Evolutionary conservation across 2,329 filamentous ascomycete species (phyloP), one percentile per base, ranked within the genome.

Genomic region (Pestalotiopsis sp.): DNA sequence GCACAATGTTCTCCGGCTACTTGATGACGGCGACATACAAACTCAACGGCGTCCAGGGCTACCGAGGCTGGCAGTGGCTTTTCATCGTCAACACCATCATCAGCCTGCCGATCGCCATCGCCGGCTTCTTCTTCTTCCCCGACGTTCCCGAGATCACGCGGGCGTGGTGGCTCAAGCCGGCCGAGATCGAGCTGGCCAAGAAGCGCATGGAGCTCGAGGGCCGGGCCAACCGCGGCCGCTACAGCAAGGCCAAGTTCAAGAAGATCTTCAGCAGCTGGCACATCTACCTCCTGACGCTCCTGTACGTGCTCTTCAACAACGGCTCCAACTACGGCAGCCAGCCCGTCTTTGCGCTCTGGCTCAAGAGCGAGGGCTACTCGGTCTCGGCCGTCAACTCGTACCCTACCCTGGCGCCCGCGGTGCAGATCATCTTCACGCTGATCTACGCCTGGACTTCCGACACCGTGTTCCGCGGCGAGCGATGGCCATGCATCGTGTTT

Each of bases 291-390:
- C 79, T 92, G 3, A 84, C 84, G 0, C 67, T 87, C 0, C 77
- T 91, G 1, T 92, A 92, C 74, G 83, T 91, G 74, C 84, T 87
- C 57, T 92, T 91, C 81, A 91, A 90, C 77, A 92, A 92, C 72
- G 88, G 85, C 2, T 81, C 79, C 2, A 79, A 81, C 2, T 76
- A 79, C 9, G 80, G 81, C 20, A 73, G 80, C 13, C 86, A 88
- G 74, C 89, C 90, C 0, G 83, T 87, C 0, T 91, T 91, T 71
- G 73, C 81, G 25, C 73, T 85, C 0, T 86, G 83, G 83, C 77
- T 85, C 23, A 85, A 86, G 73, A 72, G 74, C 0, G 71, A 81
- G 64, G 82, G 82, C 1, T 84, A 85, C 72, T 76, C 74, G 27
- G 73, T 85, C 20, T 36, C 52, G 1, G 73, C 72, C 4, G 68